These are phyloP conservation scores for Sphaerobolus stellatus DNA, from an alignment of 1,284 basidiomycete genomes.

Conservation along the genomic window DNA sequence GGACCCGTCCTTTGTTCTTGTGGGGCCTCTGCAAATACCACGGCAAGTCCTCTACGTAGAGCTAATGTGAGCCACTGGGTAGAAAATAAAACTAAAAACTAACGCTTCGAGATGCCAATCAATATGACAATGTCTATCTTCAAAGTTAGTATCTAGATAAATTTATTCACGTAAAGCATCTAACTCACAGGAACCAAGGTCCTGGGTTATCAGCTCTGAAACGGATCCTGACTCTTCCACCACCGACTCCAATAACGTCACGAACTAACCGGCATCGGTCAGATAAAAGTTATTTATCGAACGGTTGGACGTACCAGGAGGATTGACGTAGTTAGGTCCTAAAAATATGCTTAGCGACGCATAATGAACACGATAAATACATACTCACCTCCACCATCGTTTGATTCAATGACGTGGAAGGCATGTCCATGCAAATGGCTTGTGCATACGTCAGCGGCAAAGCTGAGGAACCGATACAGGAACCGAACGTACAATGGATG, in stretches of 20 bases:
- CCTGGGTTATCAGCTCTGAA: conserved; percentile 12
- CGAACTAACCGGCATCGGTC: too few relatives aligned
- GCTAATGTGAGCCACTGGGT: neutral
- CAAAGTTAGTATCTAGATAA: neutral
- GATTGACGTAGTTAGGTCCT: conserved; percentile 31
- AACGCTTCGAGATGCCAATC: conserved; percentile 28
- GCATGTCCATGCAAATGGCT: neutral
- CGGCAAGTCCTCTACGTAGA: neutral
- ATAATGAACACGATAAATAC: too few relatives aligned
- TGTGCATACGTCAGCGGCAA: neutral
- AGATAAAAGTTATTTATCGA: too few relatives aligned
- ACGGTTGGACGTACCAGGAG: too few relatives aligned
- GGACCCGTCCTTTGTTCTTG: conserved; percentile 10
- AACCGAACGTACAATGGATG: neutral
- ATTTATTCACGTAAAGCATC: neutral
- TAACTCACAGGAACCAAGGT: conserved; percentile 19
- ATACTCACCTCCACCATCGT: neutral
- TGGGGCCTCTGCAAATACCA: conserved; percentile 32
- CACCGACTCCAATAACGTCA: conserved; percentile 35
- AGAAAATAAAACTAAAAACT: conserved; percentile 15
- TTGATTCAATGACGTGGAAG: neutral
- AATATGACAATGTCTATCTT: conserved; percentile 7
- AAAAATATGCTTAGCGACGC: too few relatives aligned
- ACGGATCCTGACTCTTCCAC: conserved; percentile 13
- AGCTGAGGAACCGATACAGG: neutral